These are phyloP conservation scores for Zasmidium cellare DNA, from an alignment of 2,329 filamentous ascomycete genomes.

Conservation along the genomic window DNA sequence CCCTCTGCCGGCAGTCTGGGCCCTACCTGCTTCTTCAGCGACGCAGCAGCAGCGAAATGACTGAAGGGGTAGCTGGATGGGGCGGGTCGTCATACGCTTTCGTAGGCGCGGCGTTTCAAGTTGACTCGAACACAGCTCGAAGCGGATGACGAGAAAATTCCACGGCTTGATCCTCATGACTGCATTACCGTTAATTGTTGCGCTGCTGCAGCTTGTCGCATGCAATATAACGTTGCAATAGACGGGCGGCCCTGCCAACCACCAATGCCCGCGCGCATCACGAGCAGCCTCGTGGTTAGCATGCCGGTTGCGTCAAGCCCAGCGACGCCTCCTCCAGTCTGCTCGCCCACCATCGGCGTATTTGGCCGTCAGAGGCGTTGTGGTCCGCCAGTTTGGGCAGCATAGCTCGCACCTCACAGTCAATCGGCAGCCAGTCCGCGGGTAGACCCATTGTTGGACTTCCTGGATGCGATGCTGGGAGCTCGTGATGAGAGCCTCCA, in stretches of 20 bases:
- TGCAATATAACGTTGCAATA: neutral
- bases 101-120: neutral
- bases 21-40: neutral
- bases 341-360: neutral
- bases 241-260: neutral
- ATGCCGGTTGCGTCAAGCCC: constrained; percentile 6
- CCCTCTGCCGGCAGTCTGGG: neutral
- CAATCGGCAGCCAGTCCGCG: neutral
- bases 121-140: neutral
- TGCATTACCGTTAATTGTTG: neutral
- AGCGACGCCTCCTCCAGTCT: neutral
- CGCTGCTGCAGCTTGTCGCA: too few species aligned
- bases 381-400: neutral
- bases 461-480: neutral
- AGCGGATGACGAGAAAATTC: neutral
- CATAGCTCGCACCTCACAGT: neutral
- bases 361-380: neutral
- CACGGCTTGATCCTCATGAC: neutral
- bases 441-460: neutral
- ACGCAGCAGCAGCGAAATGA: neutral
- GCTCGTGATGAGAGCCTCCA: neutral
- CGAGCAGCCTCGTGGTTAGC: constrained; percentile 10
- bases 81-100: neutral
- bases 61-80: neutral
- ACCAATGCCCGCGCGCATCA: constrained; percentile 4